phyloP scores from a whole-genome alignment of 2,329 filamentous ascomycete genomes.

The Colletotrichum gloeosporioides region DNA sequence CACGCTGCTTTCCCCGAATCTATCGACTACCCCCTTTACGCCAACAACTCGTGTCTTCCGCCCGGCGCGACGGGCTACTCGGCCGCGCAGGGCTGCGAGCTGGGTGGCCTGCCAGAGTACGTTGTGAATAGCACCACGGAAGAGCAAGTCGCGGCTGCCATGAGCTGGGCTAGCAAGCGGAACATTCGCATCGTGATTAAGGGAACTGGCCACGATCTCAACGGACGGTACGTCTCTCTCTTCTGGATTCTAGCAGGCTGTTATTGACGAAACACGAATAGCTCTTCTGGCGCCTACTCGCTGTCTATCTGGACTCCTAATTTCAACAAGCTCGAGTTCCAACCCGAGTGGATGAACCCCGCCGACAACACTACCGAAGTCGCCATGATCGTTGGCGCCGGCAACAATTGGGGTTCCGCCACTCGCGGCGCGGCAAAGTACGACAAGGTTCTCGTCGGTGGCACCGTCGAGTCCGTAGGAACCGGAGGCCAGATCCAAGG shows the following conservation, averaged over 20 bases:
- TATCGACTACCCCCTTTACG: not conserved
- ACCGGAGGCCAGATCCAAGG: slow-evolving; percentile 67
- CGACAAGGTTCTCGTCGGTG: slow-evolving; percentile 44
- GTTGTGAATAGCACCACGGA: slow-evolving; percentile 38
- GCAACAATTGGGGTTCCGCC: slow-evolving; percentile 37
- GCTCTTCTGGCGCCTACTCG: slow-evolving; percentile 24
- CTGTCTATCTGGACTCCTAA: slow-evolving; percentile 24
- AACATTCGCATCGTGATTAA: slow-evolving; percentile 56
- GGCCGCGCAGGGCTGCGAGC: slow-evolving; percentile 30
- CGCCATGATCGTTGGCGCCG: not conserved
- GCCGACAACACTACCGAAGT: slow-evolving; percentile 3
- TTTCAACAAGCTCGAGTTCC: slow-evolving; percentile 8
- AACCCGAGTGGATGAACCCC: not conserved
- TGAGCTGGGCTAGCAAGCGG: slow-evolving; percentile 24
- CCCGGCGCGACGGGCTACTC: not conserved
- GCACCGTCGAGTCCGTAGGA: slow-evolving; percentile 64
- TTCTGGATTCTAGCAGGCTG: not conserved
- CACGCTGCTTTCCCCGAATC: slow-evolving; percentile 2
- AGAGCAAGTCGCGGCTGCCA: slow-evolving; percentile 30
- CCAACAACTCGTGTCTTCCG: slow-evolving; percentile 9
- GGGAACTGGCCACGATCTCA: slow-evolving; percentile 60
- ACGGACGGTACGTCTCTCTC: slow-evolving; percentile 56
- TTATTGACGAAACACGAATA: not conserved
- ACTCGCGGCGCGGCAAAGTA: slow-evolving; percentile 45
- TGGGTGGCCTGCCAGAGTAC: slow-evolving; percentile 35